A percentile compares a stretch with the other conserved stretches of the same genome.
Conservation (phyloP, 2,329 filamentous ascomycete species). For the Scedosporium minutisporum region DNA sequence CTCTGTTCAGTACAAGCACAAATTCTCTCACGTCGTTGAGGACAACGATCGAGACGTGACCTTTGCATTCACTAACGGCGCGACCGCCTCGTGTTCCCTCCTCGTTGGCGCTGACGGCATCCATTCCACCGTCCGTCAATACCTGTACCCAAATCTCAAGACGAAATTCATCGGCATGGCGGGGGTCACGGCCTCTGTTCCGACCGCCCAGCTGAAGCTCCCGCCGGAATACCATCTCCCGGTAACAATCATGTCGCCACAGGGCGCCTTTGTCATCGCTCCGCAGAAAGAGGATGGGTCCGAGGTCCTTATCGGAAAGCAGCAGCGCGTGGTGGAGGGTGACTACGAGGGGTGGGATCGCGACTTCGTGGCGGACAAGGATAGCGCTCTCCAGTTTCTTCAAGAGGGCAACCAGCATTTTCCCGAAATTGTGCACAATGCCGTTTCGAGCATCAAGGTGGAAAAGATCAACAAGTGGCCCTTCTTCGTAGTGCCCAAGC, state of each 20-base stretch:
- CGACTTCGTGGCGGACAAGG: conserved; percentile 26
- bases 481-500: conserved; percentile 36
- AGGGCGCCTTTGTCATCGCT: conserved; percentile 40
- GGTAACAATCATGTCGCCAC: conserved; percentile 29
- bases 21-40: conserved; percentile 31
- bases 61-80: conserved; percentile 38
- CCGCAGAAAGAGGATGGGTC: conserved; percentile 38
- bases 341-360: conserved; percentile 32
- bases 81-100: conserved; percentile 25
- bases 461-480: conserved; percentile 36
- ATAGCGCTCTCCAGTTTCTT: conserved; percentile 22
- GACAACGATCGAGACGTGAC: conserved; percentile 30
- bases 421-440: conserved; percentile 24
- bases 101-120: conserved; percentile 52
- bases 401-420: conserved; percentile 23
- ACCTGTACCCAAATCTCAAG: conserved; percentile 37
- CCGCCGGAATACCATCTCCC: conserved; percentile 28
- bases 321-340: conserved; percentile 24
- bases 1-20: conserved; percentile 34
- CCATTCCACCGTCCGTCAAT: conserved; percentile 42
- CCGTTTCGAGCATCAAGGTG: conserved; percentile 20
- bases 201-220: conserved; percentile 25
- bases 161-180: conserved; percentile 41
- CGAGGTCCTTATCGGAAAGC: conserved; percentile 37
- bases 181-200: conserved; percentile 25